phyloP scores from a whole-genome alignment of 2,329 filamentous ascomycete species.

The Fusarium irregulare region DNA sequence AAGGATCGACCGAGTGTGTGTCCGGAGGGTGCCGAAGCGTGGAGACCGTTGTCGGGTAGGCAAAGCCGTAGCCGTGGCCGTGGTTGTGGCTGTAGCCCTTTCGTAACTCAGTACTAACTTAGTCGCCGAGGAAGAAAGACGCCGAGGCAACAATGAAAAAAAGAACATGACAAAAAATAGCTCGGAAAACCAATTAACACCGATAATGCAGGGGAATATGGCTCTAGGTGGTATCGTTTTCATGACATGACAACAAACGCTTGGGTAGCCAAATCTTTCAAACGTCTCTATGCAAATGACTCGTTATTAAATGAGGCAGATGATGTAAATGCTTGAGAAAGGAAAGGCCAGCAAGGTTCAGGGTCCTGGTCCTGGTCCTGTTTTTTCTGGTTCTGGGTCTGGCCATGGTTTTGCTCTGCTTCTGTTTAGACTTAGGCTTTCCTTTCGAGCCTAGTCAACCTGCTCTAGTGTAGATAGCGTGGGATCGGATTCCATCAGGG shows the following conservation, averaged over 20 bases:
- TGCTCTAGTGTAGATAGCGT: conserved; percentile 9
- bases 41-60: conserved; percentile 15
- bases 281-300: conserved; percentile 46
- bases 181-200: conserved; percentile 42
- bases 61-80: conserved; percentile 3
- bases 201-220: conserved; percentile 46
- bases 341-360: conserved; percentile 17
- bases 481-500: conserved; percentile 15
- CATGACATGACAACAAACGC: conserved; percentile 39
- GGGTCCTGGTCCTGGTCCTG: neutral
- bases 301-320: conserved; percentile 40
- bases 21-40: conserved; percentile 24
- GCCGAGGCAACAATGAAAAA: conserved; percentile 19
- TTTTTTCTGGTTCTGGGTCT: conserved; percentile 5
- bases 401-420: neutral
- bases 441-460: conserved; percentile 13
- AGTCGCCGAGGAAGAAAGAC: neutral
- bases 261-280: conserved; percentile 44
- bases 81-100: neutral
- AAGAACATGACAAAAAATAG: conserved; percentile 12
- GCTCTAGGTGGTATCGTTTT: conserved; percentile 48
- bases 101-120: neutral
- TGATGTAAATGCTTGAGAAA: conserved; percentile 29
- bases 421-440: conserved; percentile 14
- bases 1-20: conserved; percentile 19